Percentiles rank a stretch among this genome's conserved stretches.
Evolutionary conservation across 371 early-diverging fungal species (phyloP).

Genomic region (Mortierella sp.): DNA sequence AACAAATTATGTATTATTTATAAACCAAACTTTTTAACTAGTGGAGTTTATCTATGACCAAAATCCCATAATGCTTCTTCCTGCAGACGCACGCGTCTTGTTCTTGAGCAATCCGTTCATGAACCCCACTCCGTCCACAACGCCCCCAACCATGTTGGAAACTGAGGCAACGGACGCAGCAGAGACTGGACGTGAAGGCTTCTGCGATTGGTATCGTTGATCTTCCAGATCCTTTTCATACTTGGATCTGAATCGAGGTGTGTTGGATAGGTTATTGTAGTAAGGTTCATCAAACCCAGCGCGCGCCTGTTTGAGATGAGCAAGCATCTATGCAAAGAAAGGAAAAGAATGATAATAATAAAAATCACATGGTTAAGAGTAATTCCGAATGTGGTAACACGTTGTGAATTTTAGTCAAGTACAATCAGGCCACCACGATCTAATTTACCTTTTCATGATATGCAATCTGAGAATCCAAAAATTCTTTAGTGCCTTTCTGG

Average conservation of each 20-base stretch:
- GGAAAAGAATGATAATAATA: neutral
- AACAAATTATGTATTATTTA: neutral
- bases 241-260: constrained; percentile 52
- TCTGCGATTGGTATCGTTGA: constrained; percentile 44
- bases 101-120: constrained; percentile 58
- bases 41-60: constrained; percentile 24
- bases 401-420: neutral
- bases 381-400: neutral
- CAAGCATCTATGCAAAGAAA: constrained; percentile 34
- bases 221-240: constrained; percentile 57
- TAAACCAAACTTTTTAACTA: neutral
- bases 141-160: constrained; percentile 61
- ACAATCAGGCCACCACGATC: neutral
- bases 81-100: constrained; percentile 55
- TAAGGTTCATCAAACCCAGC: constrained; percentile 54
- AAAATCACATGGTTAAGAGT: neutral
- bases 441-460: constrained; percentile 61
- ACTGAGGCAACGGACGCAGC: constrained; percentile 57
- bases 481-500: constrained; percentile 52
- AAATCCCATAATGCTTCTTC: constrained; percentile 48
- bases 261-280: constrained; percentile 48
- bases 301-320: constrained; percentile 57
- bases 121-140: constrained; percentile 61
- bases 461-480: constrained; percentile 59
- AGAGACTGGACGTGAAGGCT: constrained; percentile 58